phyloP scores from a whole-genome alignment of 371 early-diverging fungal species.

The Mortierella sp. region DNA sequence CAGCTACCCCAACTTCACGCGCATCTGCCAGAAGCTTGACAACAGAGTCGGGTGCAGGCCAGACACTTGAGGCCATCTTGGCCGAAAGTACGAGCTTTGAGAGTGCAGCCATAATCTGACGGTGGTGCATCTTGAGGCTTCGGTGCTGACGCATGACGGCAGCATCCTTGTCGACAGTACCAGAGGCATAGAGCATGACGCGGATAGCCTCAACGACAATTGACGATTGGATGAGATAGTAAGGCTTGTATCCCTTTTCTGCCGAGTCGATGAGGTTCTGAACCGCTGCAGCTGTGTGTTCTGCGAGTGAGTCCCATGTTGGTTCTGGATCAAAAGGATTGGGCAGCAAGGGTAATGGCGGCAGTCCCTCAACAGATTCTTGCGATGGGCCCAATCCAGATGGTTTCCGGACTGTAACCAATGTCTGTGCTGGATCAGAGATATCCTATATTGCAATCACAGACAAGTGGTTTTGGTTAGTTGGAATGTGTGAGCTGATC shows the following conservation, averaged over 20 bases:
- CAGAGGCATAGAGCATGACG: conserved; percentile 84
- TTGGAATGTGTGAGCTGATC: not conserved
- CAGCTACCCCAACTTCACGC: conserved; percentile 61
- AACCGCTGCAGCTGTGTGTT: conserved; percentile 73
- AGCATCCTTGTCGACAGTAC: conserved; percentile 77
- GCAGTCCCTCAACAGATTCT: conserved; percentile 27
- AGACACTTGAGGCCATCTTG: conserved; percentile 82
- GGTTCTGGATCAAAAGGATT: conserved; percentile 49
- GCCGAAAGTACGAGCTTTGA: conserved; percentile 87
- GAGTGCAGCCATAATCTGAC: conserved; percentile 81
- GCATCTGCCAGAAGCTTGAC: conserved; percentile 70
- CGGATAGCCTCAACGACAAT: conserved; percentile 82
- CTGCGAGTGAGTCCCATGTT: conserved; percentile 75
- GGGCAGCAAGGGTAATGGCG: conserved; percentile 26
- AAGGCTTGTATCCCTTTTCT: conserved; percentile 66
- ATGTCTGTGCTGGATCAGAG: conserved; percentile 46
- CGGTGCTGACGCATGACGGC: conserved; percentile 69
- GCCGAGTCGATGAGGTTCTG: conserved; percentile 71
- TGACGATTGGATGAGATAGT: conserved; percentile 66
- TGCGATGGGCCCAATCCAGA: conserved; percentile 32
- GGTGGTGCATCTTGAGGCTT: conserved; percentile 78
- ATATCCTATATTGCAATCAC: conserved; percentile 3
- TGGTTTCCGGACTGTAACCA: conserved; percentile 24
- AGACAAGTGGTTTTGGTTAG: not conserved
- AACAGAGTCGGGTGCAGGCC: conserved; percentile 85